Base-by-base conservation (phyloP, 768 basidiomycete species). In the Phaeotremella fagi region DNA sequence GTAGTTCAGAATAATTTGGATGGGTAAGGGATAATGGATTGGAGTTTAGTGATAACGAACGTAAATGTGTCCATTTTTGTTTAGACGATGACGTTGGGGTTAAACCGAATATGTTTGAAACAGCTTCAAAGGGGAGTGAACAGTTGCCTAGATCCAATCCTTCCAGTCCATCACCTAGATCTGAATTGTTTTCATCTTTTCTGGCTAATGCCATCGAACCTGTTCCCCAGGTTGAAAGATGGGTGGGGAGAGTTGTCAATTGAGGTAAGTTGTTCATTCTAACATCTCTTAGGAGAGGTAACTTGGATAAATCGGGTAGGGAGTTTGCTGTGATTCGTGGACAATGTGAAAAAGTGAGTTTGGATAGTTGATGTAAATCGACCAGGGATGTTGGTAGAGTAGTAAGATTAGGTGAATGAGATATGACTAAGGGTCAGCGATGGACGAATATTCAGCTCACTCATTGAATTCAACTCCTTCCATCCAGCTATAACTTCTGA, bases 321-420 rank as follows among this genome's bases (percentile, higher is more conserved):
- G 58, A 53, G 4, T 48, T 11, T 22, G 55, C 36, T 15, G 64
- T 50, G 1, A 71, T 50, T 18, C 50, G 48, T 16, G 69, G 63
- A 35, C 66, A 71, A 45, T 71, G 69, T 5, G 69, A 71, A 49
- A 66, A 67, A 1, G 69, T 68, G 50, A 71, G 55, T 45, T 71
- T 71, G 37, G 66, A 61, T 24, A 71, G 61, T 28, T 71, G 60
- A 26, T 47, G 31, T 1, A 61, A 35, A 0, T 37, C 26, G 0
- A 55, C 51, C 1, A 71, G 52, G 12, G 59, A 27, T 4, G 45
- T 2, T 7, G 69, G 69, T 3, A 71, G 48, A 3, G 49, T 12
- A 0, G 50, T 48, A 16, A 71, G 60, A n/a, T 57, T 57, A 2
- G 64, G 59, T 18, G 69, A 71, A 29, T 71, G 69, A 1, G 69